Evolutionary conservation across 352 stramenopile species (phyloP).

Genomic region (Globisporangium perplexum): DNA sequence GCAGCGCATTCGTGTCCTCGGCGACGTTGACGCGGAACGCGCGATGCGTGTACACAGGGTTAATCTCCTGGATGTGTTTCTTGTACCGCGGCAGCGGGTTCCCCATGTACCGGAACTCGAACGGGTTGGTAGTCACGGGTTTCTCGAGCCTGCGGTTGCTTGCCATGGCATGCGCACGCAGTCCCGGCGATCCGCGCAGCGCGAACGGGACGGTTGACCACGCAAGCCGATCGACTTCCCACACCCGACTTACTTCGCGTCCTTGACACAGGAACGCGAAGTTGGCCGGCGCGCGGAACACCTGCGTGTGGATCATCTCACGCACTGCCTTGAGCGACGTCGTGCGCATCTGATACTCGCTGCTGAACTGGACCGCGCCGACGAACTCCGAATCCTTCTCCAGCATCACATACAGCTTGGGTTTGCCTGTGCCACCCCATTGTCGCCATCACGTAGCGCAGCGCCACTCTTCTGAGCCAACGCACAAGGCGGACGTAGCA

Average conservation of each 20-base stretch:
- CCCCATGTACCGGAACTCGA: slow-evolving; percentile 63
- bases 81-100: slow-evolving; percentile 58
- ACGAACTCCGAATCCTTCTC: slow-evolving; percentile 61
- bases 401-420: slow-evolving; percentile 56
- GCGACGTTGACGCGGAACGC: slow-evolving; percentile 23
- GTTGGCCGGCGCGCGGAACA: slow-evolving; percentile 30
- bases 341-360: slow-evolving; percentile 44
- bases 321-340: slow-evolving; percentile 37
- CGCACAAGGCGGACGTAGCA: no score
- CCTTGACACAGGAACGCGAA: slow-evolving; percentile 55
- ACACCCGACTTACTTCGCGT: slow-evolving; percentile 37
- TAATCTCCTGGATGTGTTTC: slow-evolving; percentile 44
- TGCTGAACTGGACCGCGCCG: slow-evolving; percentile 51
- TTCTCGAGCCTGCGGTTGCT: slow-evolving; percentile 36
- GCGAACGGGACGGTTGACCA: slow-evolving; percentile 59
- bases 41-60: slow-evolving; percentile 44
- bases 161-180: slow-evolving; percentile 26
- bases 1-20: slow-evolving; percentile 20
- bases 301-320: slow-evolving; percentile 37
- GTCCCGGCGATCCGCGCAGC: slow-evolving; percentile 42
- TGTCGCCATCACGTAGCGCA: neutral
- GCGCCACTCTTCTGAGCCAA: neutral
- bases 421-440: slow-evolving; percentile 28
- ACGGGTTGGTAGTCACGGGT: slow-evolving; percentile 22
- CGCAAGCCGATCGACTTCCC: slow-evolving; percentile 44